These are phyloP conservation scores for Brassica balearica DNA, from an alignment of 441 rosid species.

Conservation along the genomic window DNA sequence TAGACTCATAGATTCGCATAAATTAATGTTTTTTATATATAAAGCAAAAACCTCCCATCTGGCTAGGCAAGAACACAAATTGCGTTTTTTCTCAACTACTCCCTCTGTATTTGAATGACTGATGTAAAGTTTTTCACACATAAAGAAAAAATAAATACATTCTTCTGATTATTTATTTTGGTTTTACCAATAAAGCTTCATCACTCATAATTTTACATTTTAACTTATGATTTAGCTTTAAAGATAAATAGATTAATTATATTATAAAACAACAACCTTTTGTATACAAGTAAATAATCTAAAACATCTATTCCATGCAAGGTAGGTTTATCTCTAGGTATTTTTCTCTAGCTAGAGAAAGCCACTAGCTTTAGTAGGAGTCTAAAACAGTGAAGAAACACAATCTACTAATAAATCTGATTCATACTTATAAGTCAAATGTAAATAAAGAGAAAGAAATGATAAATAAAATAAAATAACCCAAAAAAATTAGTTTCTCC, in stretches of 20 bases:
- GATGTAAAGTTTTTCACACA: too few species aligned
- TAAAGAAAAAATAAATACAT: too few species aligned
- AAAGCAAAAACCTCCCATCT: neutral
- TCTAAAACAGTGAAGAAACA: neutral
- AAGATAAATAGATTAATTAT: too few species aligned
- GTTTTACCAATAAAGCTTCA: too few species aligned
- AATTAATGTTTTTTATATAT: neutral
- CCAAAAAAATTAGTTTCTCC: neutral
- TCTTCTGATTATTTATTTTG: too few species aligned
- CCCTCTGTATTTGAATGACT: too few species aligned
- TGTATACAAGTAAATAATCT: too few species aligned
- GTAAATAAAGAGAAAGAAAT: neutral
- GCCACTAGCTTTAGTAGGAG: neutral
- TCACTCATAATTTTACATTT: too few species aligned
- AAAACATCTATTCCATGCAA: constrained; percentile 1
- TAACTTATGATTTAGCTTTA: too few species aligned
- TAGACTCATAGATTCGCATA: neutral
- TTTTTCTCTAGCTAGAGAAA: constrained; percentile 21
- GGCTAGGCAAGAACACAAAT: neutral
- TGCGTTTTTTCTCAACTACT: too few species aligned
- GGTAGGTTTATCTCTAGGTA: neutral
- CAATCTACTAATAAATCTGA: neutral
- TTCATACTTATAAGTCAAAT: neutral
- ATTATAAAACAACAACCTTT: too few species aligned
- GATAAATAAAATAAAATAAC: neutral